Percentiles rank a stretch among this genome's conserved stretches.
Evolutionary conservation across 441 rosid genomes (phyloP).

Genomic region (Rhodomyrtus psidioides): DNA sequence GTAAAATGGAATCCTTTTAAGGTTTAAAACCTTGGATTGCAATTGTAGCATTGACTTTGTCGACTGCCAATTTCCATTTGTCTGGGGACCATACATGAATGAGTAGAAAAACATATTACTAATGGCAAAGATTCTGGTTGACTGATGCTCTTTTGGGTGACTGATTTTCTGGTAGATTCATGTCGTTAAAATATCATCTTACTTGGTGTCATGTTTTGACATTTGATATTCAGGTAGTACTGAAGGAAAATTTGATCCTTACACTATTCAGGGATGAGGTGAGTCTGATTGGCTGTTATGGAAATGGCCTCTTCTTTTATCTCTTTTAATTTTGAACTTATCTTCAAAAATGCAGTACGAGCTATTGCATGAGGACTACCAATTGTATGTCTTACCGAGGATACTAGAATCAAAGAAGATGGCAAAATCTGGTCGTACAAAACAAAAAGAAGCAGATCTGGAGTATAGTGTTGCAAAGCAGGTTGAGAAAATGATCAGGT

Average conservation of each 20-base stretch:
- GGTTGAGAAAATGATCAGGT: conserved; percentile 99
- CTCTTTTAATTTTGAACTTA: conserved; percentile 20
- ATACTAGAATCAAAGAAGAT: conserved; percentile 94
- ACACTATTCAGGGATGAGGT: conserved; percentile 96
- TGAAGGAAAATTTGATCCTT: conserved; percentile 90
- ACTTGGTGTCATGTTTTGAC: background rate
- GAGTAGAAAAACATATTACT: background rate
- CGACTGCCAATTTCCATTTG: too few relatives aligned
- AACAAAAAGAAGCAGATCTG: conserved; percentile 95
- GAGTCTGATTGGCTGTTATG: conserved; percentile 17
- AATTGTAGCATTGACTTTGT: too few relatives aligned
- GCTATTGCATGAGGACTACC: conserved; percentile 93
- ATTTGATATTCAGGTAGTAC: conserved; percentile 64
- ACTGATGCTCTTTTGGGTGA: background rate
- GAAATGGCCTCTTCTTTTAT: conserved; percentile 6
- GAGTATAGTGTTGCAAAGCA: conserved; percentile 99
- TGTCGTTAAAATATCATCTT: background rate
- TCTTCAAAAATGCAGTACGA: conserved; percentile 53
- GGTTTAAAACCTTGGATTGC: too few relatives aligned
- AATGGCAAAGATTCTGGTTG: background rate
- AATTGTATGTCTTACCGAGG: conserved; percentile 89
- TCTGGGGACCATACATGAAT: background rate
- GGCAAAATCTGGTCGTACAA: conserved; percentile 98
- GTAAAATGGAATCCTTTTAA: background rate
- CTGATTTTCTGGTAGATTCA: background rate